Base-by-base conservation (phyloP, 2,329 filamentous ascomycete genomes). In the Phaeosphaeriaceae sp. region DNA sequence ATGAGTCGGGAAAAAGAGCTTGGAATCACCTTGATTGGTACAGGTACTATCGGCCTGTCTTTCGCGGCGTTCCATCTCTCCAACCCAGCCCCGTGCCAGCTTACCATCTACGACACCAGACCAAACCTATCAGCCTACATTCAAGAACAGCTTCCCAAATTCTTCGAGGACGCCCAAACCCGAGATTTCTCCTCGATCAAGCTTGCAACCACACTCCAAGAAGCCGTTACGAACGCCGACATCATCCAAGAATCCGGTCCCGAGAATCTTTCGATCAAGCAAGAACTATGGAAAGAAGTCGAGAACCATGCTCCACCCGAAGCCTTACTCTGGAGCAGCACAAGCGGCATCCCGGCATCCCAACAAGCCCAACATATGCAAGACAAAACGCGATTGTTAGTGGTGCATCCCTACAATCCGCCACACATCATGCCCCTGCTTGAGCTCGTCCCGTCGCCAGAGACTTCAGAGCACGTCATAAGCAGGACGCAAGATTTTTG, bases 401-500 rank as follows among this genome's bases (percentile, higher is more conserved):
- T 88, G 1, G 84, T 86, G 3, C 86, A 88, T 68, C 86, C 86
- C 0, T 88, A 85, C 70, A 88, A 88, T 54, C 86, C 86, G 21
- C 86, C 86, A 1, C 85, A 88, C 61, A 80, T 88, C 53, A 87
- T 88, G 83, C 86, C 86, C 0, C 67, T 88, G 1, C 72, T 88
- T 2, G 86, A 88, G 68, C 76, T 88, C 31, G 85, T 88, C 0
- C 84, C 85, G 0, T 80, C 78, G 1, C 80, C 79, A 4, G 57
- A 62, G 27, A 87, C 83, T 0, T 68, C 70, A 0, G 40, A 71
- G 0, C 67, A 72, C 1, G 73, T 79, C 1, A 71, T 84, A 1
- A 63, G 74, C 4, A 68, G 72, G 7, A 83, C 83, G 4, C 51
- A 81, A 25, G 63, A 70, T 1, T 86, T 84, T 63, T 87, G 81